Base-by-base conservation (phyloP, 768 basidiomycete species). In the Xerocomellus amylosporus region DNA sequence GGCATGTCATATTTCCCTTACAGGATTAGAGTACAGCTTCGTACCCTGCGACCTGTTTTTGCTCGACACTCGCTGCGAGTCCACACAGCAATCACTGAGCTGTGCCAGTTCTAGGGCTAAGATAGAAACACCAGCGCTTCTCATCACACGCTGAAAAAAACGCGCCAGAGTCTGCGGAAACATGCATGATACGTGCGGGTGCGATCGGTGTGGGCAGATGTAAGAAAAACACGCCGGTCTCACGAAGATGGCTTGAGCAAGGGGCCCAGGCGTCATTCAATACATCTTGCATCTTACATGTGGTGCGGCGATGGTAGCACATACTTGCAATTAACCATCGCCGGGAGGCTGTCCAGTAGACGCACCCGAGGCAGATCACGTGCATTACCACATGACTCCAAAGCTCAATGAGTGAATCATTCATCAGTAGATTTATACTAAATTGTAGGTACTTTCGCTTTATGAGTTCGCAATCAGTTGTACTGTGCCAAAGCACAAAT, bases 401-500 rank as follows among this genome's bases (percentile, higher is more conserved):
- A n/a, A 38, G 36, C 10, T 28, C 26, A 28, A 28, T 6, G 26
- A 6, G 5, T 26, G 24, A 30, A 8, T 33, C 33, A 26, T 8
- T 33, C 15, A 38, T 45, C 44, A 12, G 3, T n/a, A 33, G 28
- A 54, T 43, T 38, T 31, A 38, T 44, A 28, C 26, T 8, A 33
- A 10, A 33, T 33, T 33, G 31, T 33, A 31, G 36, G 17, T 40
- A 30, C 44, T n/a, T 20, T 54, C 13, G 15, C 46, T 54, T 50
- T 30, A 79, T 79, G 78, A 76, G 60, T 60, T 65, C 75, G 13
- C 61, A 66, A 30, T 42, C 60, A 19, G 69, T 69, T 17, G 67
- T 83, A 45, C 55, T 70, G 49, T 92, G 90, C 71, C 89, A 91
- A 67, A 90, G 85, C 70, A 68, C 79, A 8, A 72, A 71, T 33